These are phyloP conservation scores for Lactarius trivialis DNA, from an alignment of 768 basidiomycete species.

Conservation along the genomic window DNA sequence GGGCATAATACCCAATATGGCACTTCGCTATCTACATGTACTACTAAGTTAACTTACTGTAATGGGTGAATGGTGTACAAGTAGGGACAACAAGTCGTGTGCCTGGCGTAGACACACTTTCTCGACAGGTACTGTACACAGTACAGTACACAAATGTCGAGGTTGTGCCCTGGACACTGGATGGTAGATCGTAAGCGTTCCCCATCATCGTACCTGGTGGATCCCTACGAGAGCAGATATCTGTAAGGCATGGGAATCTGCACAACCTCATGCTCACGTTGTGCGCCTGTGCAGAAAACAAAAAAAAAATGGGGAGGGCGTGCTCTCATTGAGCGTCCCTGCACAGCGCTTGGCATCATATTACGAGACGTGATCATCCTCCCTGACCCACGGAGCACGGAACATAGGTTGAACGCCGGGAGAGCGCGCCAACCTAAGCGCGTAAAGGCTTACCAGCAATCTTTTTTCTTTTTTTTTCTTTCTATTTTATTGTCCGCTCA, in stretches of 20 bases:
- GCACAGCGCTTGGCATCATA: background rate
- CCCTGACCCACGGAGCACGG: background rate
- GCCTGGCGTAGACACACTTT: background rate
- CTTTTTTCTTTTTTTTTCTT: background rate
- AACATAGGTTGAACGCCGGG: conserved; percentile 1
- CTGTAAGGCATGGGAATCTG: background rate
- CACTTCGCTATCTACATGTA: no score
- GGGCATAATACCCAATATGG: no score
- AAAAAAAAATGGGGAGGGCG: background rate
- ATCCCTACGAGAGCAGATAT: conserved; percentile 4
- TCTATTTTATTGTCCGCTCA: background rate
- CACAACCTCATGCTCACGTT: background rate
- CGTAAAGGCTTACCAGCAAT: no score
- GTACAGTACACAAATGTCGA: background rate
- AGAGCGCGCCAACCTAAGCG: background rate
- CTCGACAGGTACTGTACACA: background rate
- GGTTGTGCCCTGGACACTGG: conserved; percentile 2
- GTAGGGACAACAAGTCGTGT: background rate
- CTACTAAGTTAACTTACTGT: no score
- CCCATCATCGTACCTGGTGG: background rate
- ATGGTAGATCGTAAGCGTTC: background rate
- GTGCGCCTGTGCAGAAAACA: background rate
- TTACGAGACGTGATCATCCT: conserved; percentile 6
- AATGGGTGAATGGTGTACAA: background rate
- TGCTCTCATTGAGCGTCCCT: background rate